Evolutionary conservation across 345 rosid genomes (phyloP), one percentile per base, ranked within the genome.

Genomic region (Ricinus communis): DNA sequence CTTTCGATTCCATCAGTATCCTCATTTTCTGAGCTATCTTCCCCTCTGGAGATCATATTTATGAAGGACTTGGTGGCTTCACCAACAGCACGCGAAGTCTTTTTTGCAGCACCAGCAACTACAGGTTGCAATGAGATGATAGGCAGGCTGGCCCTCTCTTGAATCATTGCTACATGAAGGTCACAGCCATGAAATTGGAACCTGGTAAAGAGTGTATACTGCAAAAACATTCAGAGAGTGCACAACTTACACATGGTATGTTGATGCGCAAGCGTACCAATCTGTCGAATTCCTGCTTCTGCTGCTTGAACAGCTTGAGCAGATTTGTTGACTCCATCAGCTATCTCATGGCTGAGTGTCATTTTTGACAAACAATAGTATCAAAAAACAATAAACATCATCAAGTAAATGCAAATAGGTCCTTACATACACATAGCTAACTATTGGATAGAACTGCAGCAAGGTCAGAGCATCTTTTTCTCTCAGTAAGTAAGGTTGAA

Each of bases 281-380:
- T 88, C 76, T 85, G 91, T 53, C 84, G 84, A 66, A 91, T 86
- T 74, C 98, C 96, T 67, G 91, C 93, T 84, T 90, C 94, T 14
- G 97, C 98, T 63, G 93, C 93, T 74, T 89, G 89, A 65, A 93
- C 97, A 57, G 82, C 94, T 87, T 91, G 81, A 64, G 98, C 85
- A 67, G 99, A 95, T 85, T 93, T 95, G 74, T 87, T 85, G 68
- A 90, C 85, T 55, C 98, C 99, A 65, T 90, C 96, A 57, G 86
- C 66, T 77, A 95, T 86, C 74, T 93, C 99, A 74, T 93, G 97
- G 87, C 99, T 95, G 78, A 43, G 64, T 55, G 38, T 8, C 70
- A 75, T 50, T 19, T 43, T 25, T 24, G 24, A 47, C 0, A 57
- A 28, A 66, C 27, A 8, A 8, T 7, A 72, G 24, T 46, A 47